Conservation (phyloP, 2,329 filamentous ascomycete species). For the Colletotrichum camelliae region DNA sequence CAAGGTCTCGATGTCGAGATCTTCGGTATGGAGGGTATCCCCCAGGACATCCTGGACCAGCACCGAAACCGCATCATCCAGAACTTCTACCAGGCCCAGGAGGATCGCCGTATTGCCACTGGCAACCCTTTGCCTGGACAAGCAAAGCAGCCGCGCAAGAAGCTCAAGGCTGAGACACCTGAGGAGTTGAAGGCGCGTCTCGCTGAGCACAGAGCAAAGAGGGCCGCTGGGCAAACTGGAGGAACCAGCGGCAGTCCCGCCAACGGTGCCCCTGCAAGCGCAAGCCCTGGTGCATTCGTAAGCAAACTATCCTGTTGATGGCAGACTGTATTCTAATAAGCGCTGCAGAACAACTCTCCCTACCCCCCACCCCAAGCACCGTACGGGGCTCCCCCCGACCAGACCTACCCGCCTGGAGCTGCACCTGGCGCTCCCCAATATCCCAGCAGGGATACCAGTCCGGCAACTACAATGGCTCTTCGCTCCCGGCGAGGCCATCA, state of each 20-base stretch:
- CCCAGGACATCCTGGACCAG: constrained; percentile 80
- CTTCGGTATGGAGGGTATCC: constrained; percentile 97
- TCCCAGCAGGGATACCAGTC: constrained; percentile 10
- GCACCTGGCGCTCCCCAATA: constrained; percentile 24
- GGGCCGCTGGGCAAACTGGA: constrained; percentile 63
- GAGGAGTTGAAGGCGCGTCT: constrained; percentile 83
- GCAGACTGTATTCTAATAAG: constrained; percentile 23
- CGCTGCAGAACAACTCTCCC: constrained; percentile 39
- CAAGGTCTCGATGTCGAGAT: constrained; percentile 91
- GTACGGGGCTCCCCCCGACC: constrained; percentile 35
- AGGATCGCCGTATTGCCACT: constrained; percentile 79
- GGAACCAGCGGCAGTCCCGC: constrained; percentile 55
- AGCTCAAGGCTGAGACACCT: constrained; percentile 74
- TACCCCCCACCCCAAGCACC: constrained; percentile 41
- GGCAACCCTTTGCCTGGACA: constrained; percentile 81
- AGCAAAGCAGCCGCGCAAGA: constrained; percentile 71
- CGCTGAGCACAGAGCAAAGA: constrained; percentile 76
- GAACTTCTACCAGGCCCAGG: constrained; percentile 84
- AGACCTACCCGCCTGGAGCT: constrained; percentile 34
- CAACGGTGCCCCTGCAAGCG: constrained; percentile 37
- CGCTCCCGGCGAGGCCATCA: constrained; percentile 52
- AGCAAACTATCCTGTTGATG: constrained; percentile 37
- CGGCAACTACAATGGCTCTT: constrained; percentile 30
- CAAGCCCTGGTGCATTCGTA: constrained; percentile 63
- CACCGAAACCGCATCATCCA: constrained; percentile 88